Evolutionary conservation across 2,329 filamentous ascomycete genomes (phyloP), one percentile per base, ranked within the genome.

Genomic region (Sclerotinia borealis): DNA sequence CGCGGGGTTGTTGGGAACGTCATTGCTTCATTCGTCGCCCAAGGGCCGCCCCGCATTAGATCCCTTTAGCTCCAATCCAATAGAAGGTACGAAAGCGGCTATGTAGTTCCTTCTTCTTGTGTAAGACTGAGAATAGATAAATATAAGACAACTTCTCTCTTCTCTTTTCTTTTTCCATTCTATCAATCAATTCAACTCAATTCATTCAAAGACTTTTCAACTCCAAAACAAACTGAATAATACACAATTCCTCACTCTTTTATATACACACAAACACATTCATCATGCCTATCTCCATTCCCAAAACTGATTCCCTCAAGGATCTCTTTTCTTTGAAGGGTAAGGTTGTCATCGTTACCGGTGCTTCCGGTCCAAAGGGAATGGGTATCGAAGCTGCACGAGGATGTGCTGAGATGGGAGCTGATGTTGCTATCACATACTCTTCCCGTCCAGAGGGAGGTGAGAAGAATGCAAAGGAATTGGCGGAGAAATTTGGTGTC

Each of bases 331-430:
- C 79, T 68, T 77, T 90, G 63, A 80, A 80, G 64, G 81, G 83
- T 71, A 87, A 85, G 73, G 82, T 88, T 6, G 79, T 88, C 55
- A 74, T 87, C 48, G 83, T 89, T 1, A 85, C 85, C 41, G 86
- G 86, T 49, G 86, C 80, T 64, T 83, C 81, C 49, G 86, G 85
- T 11, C 83, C 90, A 63, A 85, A 83, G 65, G 86, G 86, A 62
- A 88, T 89, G 79, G 86, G 86, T 65, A 87, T 86, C 65, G 85
- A 87, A 75, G 85, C 85, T 65, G 85, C 85, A 56, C 84, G 85
- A 58, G 85, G 84, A 68, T 85, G 82, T 73, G 85, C 85, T 66
- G 85, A 88, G 75, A 84, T 85, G 77, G 85, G 85, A 61, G 85
- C 85, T 70, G 79, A 86, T 74, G 74, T 88, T 41, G 85, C 85